Evolutionary conservation across 371 early-diverging fungal species (phyloP), one percentile per base, ranked within the genome.

Genomic region (Mucor irregularis): DNA sequence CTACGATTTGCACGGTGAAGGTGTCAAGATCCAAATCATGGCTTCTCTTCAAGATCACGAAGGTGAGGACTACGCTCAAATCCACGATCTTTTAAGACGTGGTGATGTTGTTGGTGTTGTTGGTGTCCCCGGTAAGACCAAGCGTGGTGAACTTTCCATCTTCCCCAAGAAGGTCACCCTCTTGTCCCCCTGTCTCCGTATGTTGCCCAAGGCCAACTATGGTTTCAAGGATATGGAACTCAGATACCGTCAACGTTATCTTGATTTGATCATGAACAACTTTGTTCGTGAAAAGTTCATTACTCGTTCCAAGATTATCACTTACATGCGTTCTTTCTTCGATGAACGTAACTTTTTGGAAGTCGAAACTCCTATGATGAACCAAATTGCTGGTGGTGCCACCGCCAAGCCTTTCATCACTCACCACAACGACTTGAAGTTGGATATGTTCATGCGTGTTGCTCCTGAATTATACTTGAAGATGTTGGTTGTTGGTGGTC

Each of bases 291-390:
- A 96, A 71, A 95, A 94, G 82, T 98, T 99, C 71, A 78, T 92
- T 51, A 84, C 85, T 28, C 89, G 99, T 47, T 80, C 94, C 68
- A 92, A 92, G 71, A 90, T 99, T 68, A 92, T 99, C 71, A 88
- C 92, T 71, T 96, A 94, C 71, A 78, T 99, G 38, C 93, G 99
- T 62, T 81, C 87, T 37, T 99, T 92, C 87, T 82, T 99, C 54
- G 96, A 99, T 71, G 74, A 86, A 55, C 88, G 86, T 47, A 94
- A 92, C 39, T 99, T 99, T 86, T 73, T 99, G 46, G 99, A 99
- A 80, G 99, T 99, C 52, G 99, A 99, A 74, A 99, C 99, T n/a
- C 99, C 99, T 48, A 99, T 99, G 95, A 96, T 99, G 97, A 97
- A 96, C 87, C 88, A 90, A 84, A 96, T 97, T 76, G 97, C 99